Conservation (phyloP, 2,329 filamentous ascomycete genomes). For the Exophiala alcalophila region DNA sequence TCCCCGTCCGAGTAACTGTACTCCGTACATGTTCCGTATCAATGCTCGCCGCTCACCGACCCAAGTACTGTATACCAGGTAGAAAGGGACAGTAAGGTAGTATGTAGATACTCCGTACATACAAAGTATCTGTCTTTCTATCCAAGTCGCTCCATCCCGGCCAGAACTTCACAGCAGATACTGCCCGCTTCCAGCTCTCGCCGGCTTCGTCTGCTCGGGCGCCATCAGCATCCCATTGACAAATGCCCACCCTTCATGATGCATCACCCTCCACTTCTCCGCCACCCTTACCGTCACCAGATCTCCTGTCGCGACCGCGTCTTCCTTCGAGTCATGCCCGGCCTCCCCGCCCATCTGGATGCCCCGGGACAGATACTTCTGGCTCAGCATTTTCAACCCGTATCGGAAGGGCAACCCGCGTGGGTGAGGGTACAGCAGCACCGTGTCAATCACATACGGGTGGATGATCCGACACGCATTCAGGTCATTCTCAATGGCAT, state of each 20-base stretch:
- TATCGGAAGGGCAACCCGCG: constrained; percentile 73
- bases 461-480: constrained; percentile 83
- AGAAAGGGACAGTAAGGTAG: no score
- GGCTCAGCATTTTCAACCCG: constrained; percentile 71
- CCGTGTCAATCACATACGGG: constrained; percentile 78
- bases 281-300: constrained; percentile 70
- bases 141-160: no score
- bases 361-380: constrained; percentile 64
- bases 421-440: constrained; percentile 76
- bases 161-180: constrained; percentile 5
- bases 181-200: constrained; percentile 1
- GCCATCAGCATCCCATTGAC: constrained; percentile 45
- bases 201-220: constrained; percentile 25
- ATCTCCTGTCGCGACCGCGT: constrained; percentile 84
- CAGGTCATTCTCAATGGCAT: constrained; percentile 93
- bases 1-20: no score
- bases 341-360: constrained; percentile 70
- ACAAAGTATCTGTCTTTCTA: no score
- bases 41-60: no score
- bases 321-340: constrained; percentile 91
- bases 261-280: constrained; percentile 67
- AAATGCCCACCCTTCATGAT: constrained; percentile 64
- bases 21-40: no score
- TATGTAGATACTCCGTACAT: no score
- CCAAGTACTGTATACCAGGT: no score